Evolutionary conservation across 148 eudicot genomes (phyloP), one percentile per base, ranked within the genome.

Genomic region (Diospyros kaki): DNA sequence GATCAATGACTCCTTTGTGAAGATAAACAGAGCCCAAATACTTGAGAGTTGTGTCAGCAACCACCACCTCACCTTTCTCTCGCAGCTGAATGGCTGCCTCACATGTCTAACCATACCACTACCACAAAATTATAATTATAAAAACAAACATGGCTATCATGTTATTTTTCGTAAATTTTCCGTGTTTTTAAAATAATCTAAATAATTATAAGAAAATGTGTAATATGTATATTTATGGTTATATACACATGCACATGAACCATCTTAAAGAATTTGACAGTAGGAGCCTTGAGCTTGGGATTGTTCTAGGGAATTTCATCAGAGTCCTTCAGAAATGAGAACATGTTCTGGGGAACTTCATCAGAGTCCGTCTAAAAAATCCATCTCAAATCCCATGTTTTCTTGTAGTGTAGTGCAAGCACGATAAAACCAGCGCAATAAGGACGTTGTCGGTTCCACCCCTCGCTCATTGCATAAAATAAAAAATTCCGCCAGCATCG

Each of bases 271-370:
- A 89, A 89, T 38, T 80, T 87, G 41, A 86, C 73, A 61, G 93
- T 89, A 82, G 87, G 93, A 71, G 93, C 79, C 78, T 85, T 89
- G 80, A 89, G 90, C 83, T 79, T 87, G 61, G 93, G 85, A 80
- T 89, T 89, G 83, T 85, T 84, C 18, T 71, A 79, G 2, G 90
- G 93, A 39, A 89, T 75, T 69, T 84, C 84, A 70, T n/a, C n/a
- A n/a, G n/a, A n/a, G n/a, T n/a, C n/a, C n/a, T n/a, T n/a, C n/a
- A n/a, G n/a, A n/a, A n/a, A n/a, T n/a, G n/a, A n/a, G n/a, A n/a
- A n/a, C n/a, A n/a, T n/a, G n/a, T n/a, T n/a, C n/a, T n/a, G n/a
- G n/a, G n/a, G n/a, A n/a, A n/a, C n/a, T n/a, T n/a, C n/a, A n/a
- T 85, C 84, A 2, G 90, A 60, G 76, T 85, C 90, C 76, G 80